Evolutionary conservation across 129 eudicot species (phyloP).

Genomic region (Arctium lappa): DNA sequence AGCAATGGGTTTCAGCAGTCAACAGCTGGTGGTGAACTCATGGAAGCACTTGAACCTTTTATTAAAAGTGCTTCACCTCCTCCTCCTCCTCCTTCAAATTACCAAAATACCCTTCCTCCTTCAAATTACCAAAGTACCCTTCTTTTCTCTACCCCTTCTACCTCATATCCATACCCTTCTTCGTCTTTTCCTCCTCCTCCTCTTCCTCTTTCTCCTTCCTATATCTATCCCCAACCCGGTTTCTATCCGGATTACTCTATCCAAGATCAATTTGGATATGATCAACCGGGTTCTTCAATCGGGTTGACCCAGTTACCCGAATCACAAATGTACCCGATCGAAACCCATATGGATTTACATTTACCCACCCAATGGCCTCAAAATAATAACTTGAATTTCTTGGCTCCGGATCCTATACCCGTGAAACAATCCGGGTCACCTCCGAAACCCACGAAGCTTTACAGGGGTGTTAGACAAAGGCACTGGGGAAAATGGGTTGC

Average conservation of each 20-base stretch:
- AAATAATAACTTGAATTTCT: slow-evolving; percentile 22
- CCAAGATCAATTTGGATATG: slow-evolving; percentile 25
- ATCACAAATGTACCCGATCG: slow-evolving; percentile 42
- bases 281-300: slow-evolving; percentile 30
- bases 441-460: slow-evolving; percentile 60
- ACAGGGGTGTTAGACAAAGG: slow-evolving; percentile 87
- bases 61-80: slow-evolving; percentile 50
- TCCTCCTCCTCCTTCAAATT: slow-evolving; percentile 16
- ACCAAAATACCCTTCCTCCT: slow-evolving; percentile 28
- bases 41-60: slow-evolving; percentile 90
- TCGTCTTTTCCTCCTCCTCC: slow-evolving; percentile 13
- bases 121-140: slow-evolving; percentile 32
- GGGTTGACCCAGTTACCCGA: slow-evolving; percentile 48
- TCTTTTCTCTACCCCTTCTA: slow-evolving; percentile 19
- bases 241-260: slow-evolving; percentile 41
- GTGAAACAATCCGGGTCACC: slow-evolving; percentile 48
- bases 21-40: slow-evolving; percentile 52
- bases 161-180: slow-evolving; percentile 32
- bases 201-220: slow-evolving; percentile 19
- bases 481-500: slow-evolving; percentile 99
- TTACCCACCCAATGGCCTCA: slow-evolving; percentile 19
- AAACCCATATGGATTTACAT: slow-evolving; percentile 15
- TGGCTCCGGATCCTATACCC: slow-evolving; percentile 40
- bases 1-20: slow-evolving; percentile 25
- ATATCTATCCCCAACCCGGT: slow-evolving; percentile 24